Conservation (phyloP, 257 asterid genomes). For the Lantana camara region DNA sequence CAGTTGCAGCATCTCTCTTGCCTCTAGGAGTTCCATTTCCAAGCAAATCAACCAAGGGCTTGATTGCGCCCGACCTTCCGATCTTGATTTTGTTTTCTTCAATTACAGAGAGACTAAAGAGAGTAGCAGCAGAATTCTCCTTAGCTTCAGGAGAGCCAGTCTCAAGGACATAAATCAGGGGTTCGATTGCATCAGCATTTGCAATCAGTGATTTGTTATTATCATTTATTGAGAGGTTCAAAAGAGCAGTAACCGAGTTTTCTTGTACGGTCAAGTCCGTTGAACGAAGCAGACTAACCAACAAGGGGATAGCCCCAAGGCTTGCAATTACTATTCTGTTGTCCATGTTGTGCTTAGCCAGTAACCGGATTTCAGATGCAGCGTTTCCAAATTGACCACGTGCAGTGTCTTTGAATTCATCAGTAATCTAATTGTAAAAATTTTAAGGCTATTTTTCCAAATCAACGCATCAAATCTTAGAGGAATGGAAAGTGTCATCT, state of each 20-base stretch:
- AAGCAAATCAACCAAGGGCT: slow-evolving; percentile 78
- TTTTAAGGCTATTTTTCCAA: too few relatives aligned
- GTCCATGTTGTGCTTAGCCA: slow-evolving; percentile 76
- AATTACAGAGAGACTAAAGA: slow-evolving; percentile 80
- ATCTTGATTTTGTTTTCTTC: slow-evolving; percentile 77
- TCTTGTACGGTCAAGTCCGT: slow-evolving; percentile 59
- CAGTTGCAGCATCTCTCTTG: slow-evolving; percentile 79
- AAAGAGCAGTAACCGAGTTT: slow-evolving; percentile 86
- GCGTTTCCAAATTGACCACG: too few relatives aligned
- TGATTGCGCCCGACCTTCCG: slow-evolving; percentile 78
- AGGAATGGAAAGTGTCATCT: too few relatives aligned
- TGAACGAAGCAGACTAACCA: slow-evolving; percentile 65
- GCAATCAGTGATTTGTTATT: slow-evolving; percentile 80
- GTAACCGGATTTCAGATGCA: slow-evolving; percentile 63
- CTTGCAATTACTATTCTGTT: slow-evolving; percentile 70
- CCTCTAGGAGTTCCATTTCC: slow-evolving; percentile 90
- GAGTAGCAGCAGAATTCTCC: slow-evolving; percentile 88
- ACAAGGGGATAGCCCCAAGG: slow-evolving; percentile 58
- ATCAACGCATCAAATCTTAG: too few relatives aligned
- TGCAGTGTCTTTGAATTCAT: too few relatives aligned
- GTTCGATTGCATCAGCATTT: slow-evolving; percentile 74
- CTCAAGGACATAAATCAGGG: slow-evolving; percentile 78
- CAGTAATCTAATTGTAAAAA: too few relatives aligned
- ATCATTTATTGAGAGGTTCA: slow-evolving; percentile 74
- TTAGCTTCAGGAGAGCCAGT: slow-evolving; percentile 82